These are phyloP conservation scores for Coemansia sp. DNA, from an alignment of 192 early-diverging fungal species.

Conservation along the genomic window DNA sequence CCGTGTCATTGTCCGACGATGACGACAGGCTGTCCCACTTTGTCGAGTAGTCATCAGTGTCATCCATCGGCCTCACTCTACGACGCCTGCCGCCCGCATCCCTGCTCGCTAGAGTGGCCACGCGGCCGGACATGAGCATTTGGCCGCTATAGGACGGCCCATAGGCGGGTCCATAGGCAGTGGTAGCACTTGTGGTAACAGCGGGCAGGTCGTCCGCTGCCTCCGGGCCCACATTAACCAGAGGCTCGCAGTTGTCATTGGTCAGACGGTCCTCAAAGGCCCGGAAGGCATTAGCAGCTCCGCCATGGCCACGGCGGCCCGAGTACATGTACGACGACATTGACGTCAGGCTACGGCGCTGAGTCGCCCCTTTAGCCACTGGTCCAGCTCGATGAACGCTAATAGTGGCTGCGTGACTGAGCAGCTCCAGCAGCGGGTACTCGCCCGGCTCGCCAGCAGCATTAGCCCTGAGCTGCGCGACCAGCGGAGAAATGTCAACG, in stretches of 20 bases:
- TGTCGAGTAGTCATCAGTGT: slow-evolving; percentile 3
- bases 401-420: slow-evolving; percentile 27
- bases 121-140: neutral
- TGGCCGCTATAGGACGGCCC: neutral
- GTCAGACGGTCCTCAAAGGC: slow-evolving; percentile 42
- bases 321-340: slow-evolving; percentile 37
- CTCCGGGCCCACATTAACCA: slow-evolving; percentile 15
- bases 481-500: slow-evolving; percentile 31
- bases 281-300: slow-evolving; percentile 28
- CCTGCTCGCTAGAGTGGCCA: slow-evolving; percentile 2
- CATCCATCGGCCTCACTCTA: neutral
- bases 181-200: neutral
- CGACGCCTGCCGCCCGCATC: neutral
- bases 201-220: neutral
- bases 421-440: slow-evolving; percentile 35
- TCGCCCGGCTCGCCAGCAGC: slow-evolving; percentile 1
- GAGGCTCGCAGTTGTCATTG: slow-evolving; percentile 33
- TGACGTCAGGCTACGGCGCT: slow-evolving; percentile 37
- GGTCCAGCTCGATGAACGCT: slow-evolving; percentile 36
- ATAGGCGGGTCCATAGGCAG: neutral
- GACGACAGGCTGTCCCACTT: slow-evolving; percentile 18
- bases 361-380: neutral
- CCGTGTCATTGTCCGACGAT: slow-evolving; percentile 15
- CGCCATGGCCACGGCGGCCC: slow-evolving; percentile 17
- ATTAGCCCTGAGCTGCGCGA: slow-evolving; percentile 21